Evolutionary conservation across 306 rosid genomes (phyloP), one percentile per base, ranked within the genome.

Genomic region (Chamaecrista fasciculata): DNA sequence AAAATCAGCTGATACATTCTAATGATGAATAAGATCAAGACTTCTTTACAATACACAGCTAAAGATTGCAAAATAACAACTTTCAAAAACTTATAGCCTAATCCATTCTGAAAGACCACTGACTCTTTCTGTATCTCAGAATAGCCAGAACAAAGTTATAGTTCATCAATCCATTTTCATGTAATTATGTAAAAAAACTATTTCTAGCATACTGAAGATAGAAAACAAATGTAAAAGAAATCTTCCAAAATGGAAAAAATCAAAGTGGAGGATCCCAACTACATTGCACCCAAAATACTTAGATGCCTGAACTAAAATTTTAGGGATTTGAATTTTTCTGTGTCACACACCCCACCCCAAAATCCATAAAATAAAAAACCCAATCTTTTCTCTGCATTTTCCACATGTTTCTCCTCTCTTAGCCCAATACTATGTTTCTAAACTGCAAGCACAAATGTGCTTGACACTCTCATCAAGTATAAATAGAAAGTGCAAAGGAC

Each of bases 241-340:
- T 33, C 26, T 59, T 18, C 20, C 37, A 40, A 33, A 42, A 59
- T 59, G 65, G 46, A 61, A 44, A 58, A 48, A 66, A 46, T 34
- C 29, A 18, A 66, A 46, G 23, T 23, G 24, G 60, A 53, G 46
- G 28, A 56, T 74, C 16, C 50, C 59, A 28, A 37, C 79, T 34
- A 36, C 3, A 75, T 47, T 24, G 42, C 59, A 26, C 47, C 46
- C 39, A 21, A 49, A 48, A 75, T 67, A 9, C 15, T 42, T 42
- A 3, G 37, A 55, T 26, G 62, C 39, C 40, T 7, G 12, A 67
- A 44, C 71, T 50, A 18, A 49, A 67, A 68, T 18, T 58, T 37
- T 37, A 37, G 18, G 25, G 11, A 42, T 60, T 49, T 60, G 53
- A 40, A 50, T 58, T 40, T 14, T 4, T 4, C n/a, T n/a, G n/a